Evolutionary conservation across 805 yeast genomes (phyloP), one percentile per base, ranked within the genome.

Genomic region (Zygoascus tannicola): DNA sequence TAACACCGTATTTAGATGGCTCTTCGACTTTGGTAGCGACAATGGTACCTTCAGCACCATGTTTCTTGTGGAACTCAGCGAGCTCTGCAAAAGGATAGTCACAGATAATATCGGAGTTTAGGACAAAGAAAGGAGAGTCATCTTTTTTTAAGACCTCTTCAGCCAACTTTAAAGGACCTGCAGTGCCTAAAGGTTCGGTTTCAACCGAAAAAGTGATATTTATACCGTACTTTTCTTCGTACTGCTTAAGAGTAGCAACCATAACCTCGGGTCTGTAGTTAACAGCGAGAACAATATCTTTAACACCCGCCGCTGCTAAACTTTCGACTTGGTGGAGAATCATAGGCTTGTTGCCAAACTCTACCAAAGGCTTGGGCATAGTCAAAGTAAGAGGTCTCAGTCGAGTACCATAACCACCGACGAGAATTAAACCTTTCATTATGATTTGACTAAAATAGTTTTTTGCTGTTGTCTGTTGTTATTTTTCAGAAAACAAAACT

Each of bases 331-430:
- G 99, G 69, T 92, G 98, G 59, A 86, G 74, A 60, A 92, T 92
- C 98, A 92, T 92, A 62, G 99, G 97, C 73, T 90, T 85, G 85
- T 92, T 92, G 67, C 85, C 99, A 62, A 92, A 92, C 72, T 90
- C 97, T 53, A 88, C 97, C 68, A 88, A 75, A 42, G 97, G 97
- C 72, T 88, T 88, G 67, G 97, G 97, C 53, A 81, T 76, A 47
- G 97, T 86, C 59, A 88, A 74, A 51, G 97, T 88, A 62, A 92
- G 75, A 51, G 99, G 99, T 79, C 99, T 88, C 74, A 92, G 83
- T 75, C 99, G 92, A 63, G 99, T 92, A 76, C 99, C 99, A 75
- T 88, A 92, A 70, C 98, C 98, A 65, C 98, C 98, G 59, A 90
- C 97, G 67, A 90, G 81, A 76, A 90, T 90, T 69, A 90, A 80